Evolutionary conservation across 805 yeast species (phyloP), one percentile per base, ranked within the genome.

Genomic region (Soucietia sequanensis): DNA sequence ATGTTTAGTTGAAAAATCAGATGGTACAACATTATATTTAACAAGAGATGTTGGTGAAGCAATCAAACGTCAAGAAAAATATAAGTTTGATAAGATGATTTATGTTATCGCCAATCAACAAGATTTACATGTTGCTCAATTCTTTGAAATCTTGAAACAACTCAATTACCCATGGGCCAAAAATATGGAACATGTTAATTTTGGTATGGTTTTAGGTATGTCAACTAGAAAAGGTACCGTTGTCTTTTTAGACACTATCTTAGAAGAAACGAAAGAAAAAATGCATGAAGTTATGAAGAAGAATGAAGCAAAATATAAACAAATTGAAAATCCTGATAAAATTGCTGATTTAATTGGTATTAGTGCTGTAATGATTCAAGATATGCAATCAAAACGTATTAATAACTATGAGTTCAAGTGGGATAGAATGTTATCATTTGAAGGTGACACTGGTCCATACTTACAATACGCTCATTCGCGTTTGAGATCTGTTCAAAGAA

Each of bases 401-500:
- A 89, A 91, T 72, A 91, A 93, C 70, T 93, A 93, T 70, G 87
- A 82, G 54, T 93, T 93, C 69, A 86, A 88, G 65, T 93, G 99
- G 99, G 88, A 86, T 53, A 84, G 99, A 72, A 93, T 93, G 97
- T 76, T 85, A 29, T 88, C 98, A 3, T 90, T 93, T 48, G 99
- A 93, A 72, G 99, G 99, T 66, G 99, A 93, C 66, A 93, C 99
- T 38, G 99, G 99, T 60, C 98, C 99, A 41, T 93, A 93, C 68
- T 76, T 93, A 60, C 99, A 93, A 67, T 93, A 93, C 58, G 98
- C 99, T 28, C 99, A 93, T 68, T 89, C 98, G 14, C 86, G 99
- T 66, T 79, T 93, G 58, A 79, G 95, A 67, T 89, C 97, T 5
- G 89, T 93, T 51, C 90, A 87, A 67, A 84, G 98, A 71, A 87